Evolutionary conservation across 2,329 filamentous ascomycete species (phyloP), one percentile per base, ranked within the genome.

Genomic region (Immersiporthe knoxdaviesiana): DNA sequence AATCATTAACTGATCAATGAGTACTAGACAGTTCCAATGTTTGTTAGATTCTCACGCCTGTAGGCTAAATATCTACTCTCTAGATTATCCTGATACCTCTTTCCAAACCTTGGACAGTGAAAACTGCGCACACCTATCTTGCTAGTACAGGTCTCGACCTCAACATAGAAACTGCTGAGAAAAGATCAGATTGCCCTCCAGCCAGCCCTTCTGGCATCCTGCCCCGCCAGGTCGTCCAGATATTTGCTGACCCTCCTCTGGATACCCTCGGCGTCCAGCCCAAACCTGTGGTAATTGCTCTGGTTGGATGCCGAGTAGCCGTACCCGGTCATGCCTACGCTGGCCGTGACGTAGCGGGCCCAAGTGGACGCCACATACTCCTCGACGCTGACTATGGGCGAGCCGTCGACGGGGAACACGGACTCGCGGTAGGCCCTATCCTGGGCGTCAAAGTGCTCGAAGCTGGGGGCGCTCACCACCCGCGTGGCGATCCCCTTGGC

Each of bases 341-440:
- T 82, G 0, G 82, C 83, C 71, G 84, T 82, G 0, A 81, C 82
- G 69, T 84, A 85, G 21, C 83, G 73, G 69, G 84, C 84, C 84
- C 83, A 86, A 1, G 81, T 80, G 10, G 81, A 82, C 0, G 80
- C 78, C 4, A 82, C 77, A 71, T 83, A 85, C 21, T 84, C 80
- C 74, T 86, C 83, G 7, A 85, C 44, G 44, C 44, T 50, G 21
- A 50, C 44, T 1, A 50, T 50, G 6, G 44, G 44, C 7, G 44
- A n/a, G 35, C 77, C 77, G 5, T 79, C 75, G 24, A 74, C 74
- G 27, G 72, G 74, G 60, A 84, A 76, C 8, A 81, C 79, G 2
- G 76, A 72, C 2, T 78, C 77, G 11, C 61, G 63, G 65, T 75
- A 75, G 12, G n/a, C 44, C 12, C 63, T 30, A 11, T 44, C 5